phyloP scores from a whole-genome alignment of 768 basidiomycete species.

The Pleurotus tuber-regium region DNA sequence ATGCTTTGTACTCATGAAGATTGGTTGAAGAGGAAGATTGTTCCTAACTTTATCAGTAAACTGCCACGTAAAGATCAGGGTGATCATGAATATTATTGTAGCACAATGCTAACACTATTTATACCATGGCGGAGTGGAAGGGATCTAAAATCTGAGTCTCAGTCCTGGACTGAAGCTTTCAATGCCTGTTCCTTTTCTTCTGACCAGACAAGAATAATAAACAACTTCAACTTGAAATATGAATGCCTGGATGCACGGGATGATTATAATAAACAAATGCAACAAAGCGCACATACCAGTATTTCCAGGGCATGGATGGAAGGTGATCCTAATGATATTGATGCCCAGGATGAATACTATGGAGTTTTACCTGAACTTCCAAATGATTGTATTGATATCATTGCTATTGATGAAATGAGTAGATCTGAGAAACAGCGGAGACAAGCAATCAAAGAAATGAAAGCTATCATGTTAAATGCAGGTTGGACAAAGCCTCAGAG shows the following conservation, averaged over 20 bases:
- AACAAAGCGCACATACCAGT: constrained; percentile 3
- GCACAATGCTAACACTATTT: constrained; percentile 31
- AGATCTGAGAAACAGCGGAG: too few species aligned
- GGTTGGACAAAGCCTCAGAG: background rate
- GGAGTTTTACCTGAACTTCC: too few species aligned
- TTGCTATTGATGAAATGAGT: too few species aligned
- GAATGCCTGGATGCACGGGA: constrained; percentile 25
- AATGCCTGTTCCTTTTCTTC: constrained; percentile 8
- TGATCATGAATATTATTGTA: constrained; percentile 28
- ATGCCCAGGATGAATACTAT: too few species aligned
- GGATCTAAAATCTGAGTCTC: constrained; percentile 22
- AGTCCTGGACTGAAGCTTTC: constrained; percentile 24
- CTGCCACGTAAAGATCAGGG: constrained; percentile 27
- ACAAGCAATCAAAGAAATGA: background rate
- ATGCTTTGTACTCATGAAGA: background rate
- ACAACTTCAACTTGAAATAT: constrained; percentile 22
- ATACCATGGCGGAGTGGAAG: constrained; percentile 28
- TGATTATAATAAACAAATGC: constrained; percentile 17
- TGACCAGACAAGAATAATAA: constrained; percentile 14
- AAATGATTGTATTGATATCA: too few species aligned
- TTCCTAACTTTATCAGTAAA: constrained; percentile 26
- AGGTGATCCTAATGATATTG: too few species aligned
- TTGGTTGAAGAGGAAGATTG: background rate
- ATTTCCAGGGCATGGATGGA: too few species aligned
- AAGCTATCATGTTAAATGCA: background rate